Conservation (phyloP, 495 filamentous ascomycete genomes). For the Podospora sp. region DNA sequence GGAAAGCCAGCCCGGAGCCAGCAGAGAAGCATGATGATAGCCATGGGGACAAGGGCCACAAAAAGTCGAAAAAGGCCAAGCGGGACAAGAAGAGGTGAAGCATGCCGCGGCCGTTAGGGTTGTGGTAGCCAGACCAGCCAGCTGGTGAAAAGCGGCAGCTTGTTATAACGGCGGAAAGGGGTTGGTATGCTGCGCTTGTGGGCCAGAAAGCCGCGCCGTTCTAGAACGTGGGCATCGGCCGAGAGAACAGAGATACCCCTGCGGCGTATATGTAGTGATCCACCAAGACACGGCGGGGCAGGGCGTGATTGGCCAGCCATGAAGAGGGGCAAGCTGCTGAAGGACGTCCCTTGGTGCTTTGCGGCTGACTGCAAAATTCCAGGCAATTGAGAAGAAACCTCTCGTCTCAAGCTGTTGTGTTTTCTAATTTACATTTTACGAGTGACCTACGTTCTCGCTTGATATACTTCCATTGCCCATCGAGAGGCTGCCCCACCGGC, state of each 20-base stretch:
- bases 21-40: constrained; percentile 61
- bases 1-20: constrained; percentile 75
- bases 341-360: not conserved
- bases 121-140: not conserved
- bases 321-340: constrained; percentile 14
- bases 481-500: not conserved
- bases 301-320: not conserved
- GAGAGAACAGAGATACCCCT: constrained; percentile 12
- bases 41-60: constrained; percentile 54
- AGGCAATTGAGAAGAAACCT: not conserved
- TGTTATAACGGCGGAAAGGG: not conserved
- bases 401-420: not conserved
- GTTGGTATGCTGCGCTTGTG: not conserved
- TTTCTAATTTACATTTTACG: not conserved
- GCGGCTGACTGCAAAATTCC: constrained; percentile 13
- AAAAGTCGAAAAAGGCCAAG: constrained; percentile 62
- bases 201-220: not conserved
- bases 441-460: not conserved
- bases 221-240: not conserved
- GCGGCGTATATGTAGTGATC: not conserved
- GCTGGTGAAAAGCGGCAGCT: not conserved
- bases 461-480: not conserved
- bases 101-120: not conserved
- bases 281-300: not conserved
- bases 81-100: constrained; percentile 39